These are phyloP conservation scores for Salinomyces thailandicus DNA, from an alignment of 2,329 filamentous ascomycete genomes.

Conservation along the genomic window DNA sequence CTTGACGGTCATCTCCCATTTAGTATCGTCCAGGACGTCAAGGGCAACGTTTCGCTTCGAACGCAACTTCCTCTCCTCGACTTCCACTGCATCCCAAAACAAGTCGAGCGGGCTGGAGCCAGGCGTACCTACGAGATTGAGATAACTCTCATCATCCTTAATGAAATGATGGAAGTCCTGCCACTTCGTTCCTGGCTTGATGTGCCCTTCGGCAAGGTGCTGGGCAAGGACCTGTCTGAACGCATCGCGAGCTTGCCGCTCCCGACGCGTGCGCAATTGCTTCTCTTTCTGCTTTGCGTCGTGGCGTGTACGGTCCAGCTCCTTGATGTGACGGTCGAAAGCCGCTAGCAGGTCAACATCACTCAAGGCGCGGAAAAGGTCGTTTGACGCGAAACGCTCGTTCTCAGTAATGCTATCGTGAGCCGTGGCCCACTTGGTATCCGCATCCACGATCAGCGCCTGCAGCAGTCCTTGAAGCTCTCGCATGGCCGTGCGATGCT, in stretches of 20 bases:
- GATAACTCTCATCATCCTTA: conserved; percentile 71
- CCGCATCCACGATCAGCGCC: conserved; percentile 74
- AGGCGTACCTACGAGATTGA: conserved; percentile 67
- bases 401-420: conserved; percentile 71
- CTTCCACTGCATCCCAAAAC: conserved; percentile 92
- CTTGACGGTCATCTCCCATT: conserved; percentile 77
- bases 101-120: conserved; percentile 60
- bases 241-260: conserved; percentile 75
- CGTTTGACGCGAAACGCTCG: conserved; percentile 65
- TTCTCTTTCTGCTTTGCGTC: conserved; percentile 83
- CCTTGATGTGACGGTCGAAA: conserved; percentile 92
- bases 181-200: conserved; percentile 89
- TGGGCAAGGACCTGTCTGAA: conserved; percentile 68
- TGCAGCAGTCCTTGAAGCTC: conserved; percentile 69
- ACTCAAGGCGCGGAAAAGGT: conserved; percentile 75
- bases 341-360: conserved; percentile 84
- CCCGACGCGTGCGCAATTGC: conserved; percentile 64
- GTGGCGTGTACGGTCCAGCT: conserved; percentile 82
- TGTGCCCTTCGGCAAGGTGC: conserved; percentile 62
- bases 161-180: conserved; percentile 65
- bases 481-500: conserved; percentile 72
- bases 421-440: conserved; percentile 88
- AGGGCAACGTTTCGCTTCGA: conserved; percentile 22
- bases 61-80: conserved; percentile 60
- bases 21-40: conserved; percentile 54